Conservation (phyloP, 208 protist genomes). For the Vickermania ingenoplastis region DNA sequence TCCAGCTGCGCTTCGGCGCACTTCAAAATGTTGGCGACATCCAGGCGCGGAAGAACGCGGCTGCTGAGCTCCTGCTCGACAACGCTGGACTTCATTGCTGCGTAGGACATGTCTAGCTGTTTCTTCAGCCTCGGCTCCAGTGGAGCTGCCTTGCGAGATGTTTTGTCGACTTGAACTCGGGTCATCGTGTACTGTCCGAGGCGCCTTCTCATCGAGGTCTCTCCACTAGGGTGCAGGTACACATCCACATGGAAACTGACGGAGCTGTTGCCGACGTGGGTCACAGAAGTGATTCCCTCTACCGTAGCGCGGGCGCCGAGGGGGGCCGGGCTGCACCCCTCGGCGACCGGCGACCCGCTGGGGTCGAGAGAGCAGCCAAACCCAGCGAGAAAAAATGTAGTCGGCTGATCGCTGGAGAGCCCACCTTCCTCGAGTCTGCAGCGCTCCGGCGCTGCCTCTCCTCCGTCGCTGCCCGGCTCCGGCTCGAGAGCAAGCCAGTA, state of each 20-base stretch:
- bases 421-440: no score
- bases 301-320: no score
- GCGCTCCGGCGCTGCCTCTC: no score
- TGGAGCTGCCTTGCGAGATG: neutral
- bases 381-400: neutral
- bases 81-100: neutral
- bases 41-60: neutral
- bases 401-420: neutral
- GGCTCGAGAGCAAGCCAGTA: slow-evolving; percentile 48
- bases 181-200: neutral
- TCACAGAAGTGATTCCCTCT: neutral
- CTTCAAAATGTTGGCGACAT: neutral
- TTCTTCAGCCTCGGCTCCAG: neutral
- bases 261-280: neutral
- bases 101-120: neutral
- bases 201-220: neutral
- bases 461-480: slow-evolving; percentile 1
- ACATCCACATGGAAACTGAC: neutral
- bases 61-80: neutral
- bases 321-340: no score
- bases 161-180: neutral
- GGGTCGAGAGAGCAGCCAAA: neutral
- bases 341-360: no score
- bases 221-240: neutral
- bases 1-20: neutral